Evolutionary conservation across 805 yeast genomes (phyloP).

Genomic region (Candida berthetii): DNA sequence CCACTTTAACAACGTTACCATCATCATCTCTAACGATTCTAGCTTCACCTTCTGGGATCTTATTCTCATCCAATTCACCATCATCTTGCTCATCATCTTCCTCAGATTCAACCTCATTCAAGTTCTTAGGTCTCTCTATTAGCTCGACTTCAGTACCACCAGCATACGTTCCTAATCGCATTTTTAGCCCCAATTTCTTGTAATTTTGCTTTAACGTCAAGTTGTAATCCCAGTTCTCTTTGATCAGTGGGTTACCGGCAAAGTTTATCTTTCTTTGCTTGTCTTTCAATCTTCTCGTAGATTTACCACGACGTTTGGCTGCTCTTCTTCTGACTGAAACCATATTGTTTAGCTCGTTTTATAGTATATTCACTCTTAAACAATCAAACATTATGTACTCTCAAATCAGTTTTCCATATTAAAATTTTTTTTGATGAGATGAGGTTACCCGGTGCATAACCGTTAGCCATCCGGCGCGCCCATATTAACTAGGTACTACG

Average conservation of each 20-base stretch:
- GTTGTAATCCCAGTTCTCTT: constrained; percentile 83
- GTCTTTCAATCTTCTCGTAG: constrained; percentile 66
- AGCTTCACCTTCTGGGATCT: constrained; percentile 77
- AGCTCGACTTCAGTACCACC: constrained; percentile 76
- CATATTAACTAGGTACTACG: no score
- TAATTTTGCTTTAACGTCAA: constrained; percentile 84
- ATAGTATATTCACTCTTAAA: no score
- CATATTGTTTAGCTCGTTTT: constrained; percentile 38
- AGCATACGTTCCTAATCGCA: constrained; percentile 58
- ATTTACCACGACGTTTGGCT: constrained; percentile 68
- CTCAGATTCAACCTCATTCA: constrained; percentile 20
- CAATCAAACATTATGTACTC: no score
- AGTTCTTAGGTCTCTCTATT: constrained; percentile 28
- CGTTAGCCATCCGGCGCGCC: no score
- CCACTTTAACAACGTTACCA: constrained; percentile 59
- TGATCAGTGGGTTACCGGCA: constrained; percentile 73
- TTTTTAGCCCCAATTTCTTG: constrained; percentile 68
- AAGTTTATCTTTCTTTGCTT: constrained; percentile 62
- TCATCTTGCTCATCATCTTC: constrained; percentile 12
- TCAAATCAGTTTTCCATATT: no score
- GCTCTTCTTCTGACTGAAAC: constrained; percentile 81
- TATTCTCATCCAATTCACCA: constrained; percentile 32
- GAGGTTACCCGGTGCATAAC: not conserved
- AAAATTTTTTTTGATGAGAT: not conserved
- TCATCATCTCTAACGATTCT: constrained; percentile 64